Conservation (phyloP, 2,329 filamentous ascomycete species). For the Fusarium sp. region DNA sequence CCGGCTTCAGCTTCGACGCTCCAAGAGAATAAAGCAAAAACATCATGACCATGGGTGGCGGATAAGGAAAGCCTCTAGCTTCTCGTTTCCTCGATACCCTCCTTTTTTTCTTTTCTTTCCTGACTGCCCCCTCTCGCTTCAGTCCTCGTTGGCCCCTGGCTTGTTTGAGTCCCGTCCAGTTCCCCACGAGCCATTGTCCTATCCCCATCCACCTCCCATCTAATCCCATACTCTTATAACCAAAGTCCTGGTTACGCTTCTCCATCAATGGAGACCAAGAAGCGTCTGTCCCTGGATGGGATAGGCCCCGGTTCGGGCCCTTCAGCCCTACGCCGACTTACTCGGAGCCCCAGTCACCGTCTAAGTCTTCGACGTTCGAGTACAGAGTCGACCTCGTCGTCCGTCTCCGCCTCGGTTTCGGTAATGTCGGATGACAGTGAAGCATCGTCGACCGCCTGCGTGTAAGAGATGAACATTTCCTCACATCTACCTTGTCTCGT, state of each 20-base stretch:
- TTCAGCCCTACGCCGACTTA: conserved; percentile 50
- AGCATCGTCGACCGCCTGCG: conserved; percentile 44
- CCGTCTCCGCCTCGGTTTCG: conserved; percentile 38
- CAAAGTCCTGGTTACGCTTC: neutral
- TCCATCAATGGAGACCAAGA: conserved; percentile 48
- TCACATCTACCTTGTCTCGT: neutral
- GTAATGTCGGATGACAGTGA: conserved; percentile 41
- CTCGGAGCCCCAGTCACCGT: conserved; percentile 49
- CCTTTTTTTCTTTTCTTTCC: conserved; percentile 9
- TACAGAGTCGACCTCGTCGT: conserved; percentile 45
- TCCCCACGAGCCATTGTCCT: neutral
- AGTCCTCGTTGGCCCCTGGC: neutral
- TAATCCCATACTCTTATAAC: neutral
- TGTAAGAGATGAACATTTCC: conserved; percentile 47
- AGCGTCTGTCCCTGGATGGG: conserved; percentile 46
- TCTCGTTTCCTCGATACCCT: conserved; percentile 12
- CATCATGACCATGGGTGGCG: conserved; percentile 42
- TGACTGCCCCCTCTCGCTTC: conserved; percentile 5
- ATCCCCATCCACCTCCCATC: neutral
- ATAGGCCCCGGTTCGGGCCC: conserved; percentile 41
- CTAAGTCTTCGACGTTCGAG: conserved; percentile 48
- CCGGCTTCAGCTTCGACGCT: conserved; percentile 23
- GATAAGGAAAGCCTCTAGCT: conserved; percentile 16
- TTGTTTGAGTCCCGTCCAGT: neutral
- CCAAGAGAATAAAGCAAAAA: conserved; percentile 39